Evolutionary conservation across 805 yeast genomes (phyloP).

Genomic region (Lachancea mirantina): DNA sequence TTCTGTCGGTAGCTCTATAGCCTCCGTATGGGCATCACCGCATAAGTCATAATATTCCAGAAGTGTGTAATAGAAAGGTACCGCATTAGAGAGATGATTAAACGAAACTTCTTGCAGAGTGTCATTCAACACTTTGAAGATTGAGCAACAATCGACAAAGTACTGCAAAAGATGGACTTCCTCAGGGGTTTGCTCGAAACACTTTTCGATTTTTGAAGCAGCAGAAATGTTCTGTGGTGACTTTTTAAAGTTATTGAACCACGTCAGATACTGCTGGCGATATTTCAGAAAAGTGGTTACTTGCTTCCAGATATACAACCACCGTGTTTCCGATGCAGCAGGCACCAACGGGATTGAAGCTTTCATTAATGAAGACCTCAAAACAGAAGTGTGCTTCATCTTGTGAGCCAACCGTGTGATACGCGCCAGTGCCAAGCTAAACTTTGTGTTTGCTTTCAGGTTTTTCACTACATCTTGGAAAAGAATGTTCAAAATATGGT

Average conservation of each 20-base stretch:
- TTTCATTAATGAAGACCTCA: conserved; percentile 2
- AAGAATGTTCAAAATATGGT: conserved; percentile 1
- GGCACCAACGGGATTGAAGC: conserved; percentile 6
- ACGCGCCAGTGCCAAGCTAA: not conserved
- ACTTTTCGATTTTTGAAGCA: conserved; percentile 2
- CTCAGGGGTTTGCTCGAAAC: not conserved
- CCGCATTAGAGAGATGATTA: conserved; percentile 2
- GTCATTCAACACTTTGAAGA: conserved; percentile 2
- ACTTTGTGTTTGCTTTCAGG: conserved; percentile 1
- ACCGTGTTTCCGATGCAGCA: conserved; percentile 3
- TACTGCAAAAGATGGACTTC: conserved; percentile 4
- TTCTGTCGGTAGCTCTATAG: not conserved
- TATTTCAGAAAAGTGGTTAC: conserved; percentile 3
- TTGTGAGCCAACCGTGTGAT: conserved; percentile 4
- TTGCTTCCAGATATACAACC: conserved; percentile 8
- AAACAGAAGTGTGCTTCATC: not conserved
- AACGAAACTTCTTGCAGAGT: conserved; percentile 2
- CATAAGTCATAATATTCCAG: conserved; percentile 5
- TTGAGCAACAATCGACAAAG: conserved; percentile 6
- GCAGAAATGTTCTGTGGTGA: not conserved
- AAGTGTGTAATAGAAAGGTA: conserved; percentile 3
- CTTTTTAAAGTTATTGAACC: not conserved
- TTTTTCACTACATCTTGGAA: conserved; percentile 1
- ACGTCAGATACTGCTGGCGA: conserved; percentile 1
- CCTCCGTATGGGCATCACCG: not conserved